Conservation (phyloP, 257 asterid species). For the Leptodermis oblonga region DNA sequence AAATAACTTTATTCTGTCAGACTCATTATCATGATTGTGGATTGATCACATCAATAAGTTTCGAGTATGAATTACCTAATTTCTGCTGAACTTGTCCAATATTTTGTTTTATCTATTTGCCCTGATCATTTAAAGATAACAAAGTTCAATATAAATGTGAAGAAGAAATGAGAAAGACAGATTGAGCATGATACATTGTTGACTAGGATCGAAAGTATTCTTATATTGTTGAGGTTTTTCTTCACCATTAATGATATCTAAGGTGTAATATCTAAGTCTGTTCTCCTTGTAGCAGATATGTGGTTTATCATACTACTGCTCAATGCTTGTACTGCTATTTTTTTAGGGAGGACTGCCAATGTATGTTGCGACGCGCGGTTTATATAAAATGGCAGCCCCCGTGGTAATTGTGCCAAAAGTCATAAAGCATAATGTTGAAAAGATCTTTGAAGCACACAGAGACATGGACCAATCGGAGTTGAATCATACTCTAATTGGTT, state of each 20-base stretch:
- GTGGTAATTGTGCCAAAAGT: constrained; percentile 79
- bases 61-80: neutral
- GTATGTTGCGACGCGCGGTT: constrained; percentile 95
- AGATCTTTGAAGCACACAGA: constrained; percentile 90
- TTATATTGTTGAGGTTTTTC: neutral
- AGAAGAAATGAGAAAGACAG: neutral
- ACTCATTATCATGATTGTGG: neutral
- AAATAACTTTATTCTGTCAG: neutral
- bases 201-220: neutral
- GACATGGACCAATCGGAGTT: constrained; percentile 93
- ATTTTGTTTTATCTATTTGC: neutral
- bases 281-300: neutral
- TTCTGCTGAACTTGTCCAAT: neutral
- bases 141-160: neutral
- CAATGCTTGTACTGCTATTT: neutral
- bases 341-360: constrained; percentile 89
- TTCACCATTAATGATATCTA: neutral
- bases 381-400: constrained; percentile 79
- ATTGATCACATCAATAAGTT: neutral
- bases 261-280: neutral
- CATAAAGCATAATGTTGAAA: constrained; percentile 67
- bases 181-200: neutral
- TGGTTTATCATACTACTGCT: neutral
- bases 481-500: constrained; percentile 70
- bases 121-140: neutral